Base-by-base conservation (phyloP, 2,329 filamentous ascomycete species). In the Aspergillus tamarii region DNA sequence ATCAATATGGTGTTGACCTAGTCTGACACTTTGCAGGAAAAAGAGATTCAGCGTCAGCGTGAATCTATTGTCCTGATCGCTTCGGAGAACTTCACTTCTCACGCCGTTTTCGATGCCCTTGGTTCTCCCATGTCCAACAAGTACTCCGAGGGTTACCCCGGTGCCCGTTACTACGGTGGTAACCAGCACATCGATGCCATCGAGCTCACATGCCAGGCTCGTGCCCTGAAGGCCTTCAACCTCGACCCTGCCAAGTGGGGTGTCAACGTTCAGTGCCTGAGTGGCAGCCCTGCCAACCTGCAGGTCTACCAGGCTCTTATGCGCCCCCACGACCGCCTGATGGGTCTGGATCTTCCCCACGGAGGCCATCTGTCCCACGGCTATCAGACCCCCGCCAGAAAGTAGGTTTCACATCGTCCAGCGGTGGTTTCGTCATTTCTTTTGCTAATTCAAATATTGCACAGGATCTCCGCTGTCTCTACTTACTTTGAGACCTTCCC, bases 401-500 rank as follows among this genome's bases (percentile, higher is more conserved):
- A 94, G 87, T 91, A 79, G 79, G 86, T 82, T 28, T 28, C 7
- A 11, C 21, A 53, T 16, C 6, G 45, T 14, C 48, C 53, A 21
- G 32, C n/a, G 6, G 30, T 39, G 10, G 12, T 21, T 36, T 14
- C 1, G 32, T 36, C n/a, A 10, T 39, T 19, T n/a, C 12, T 4
- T 6, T 39, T n/a, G 32, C 67, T 64, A 55, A 66, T 53, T 11
- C 11, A 9, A 11, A 11, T 9, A 12, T 41, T 36, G 26, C 19
- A 19, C 58, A 89, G 86, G 84, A 98, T 99, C 78, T 98, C 94
- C n/a, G 93, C 94, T 73, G 89, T 99, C 69, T 98, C 94, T 63
- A 98, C 96, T 77, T 99, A 99, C 84, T 99, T 99, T 78, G 95
- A 99, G 84, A 99, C 95, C 41, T 84, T 99, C 67, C 95, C 95